phyloP scores from a whole-genome alignment of 495 filamentous ascomycete species.

The Penicillium parvum region DNA sequence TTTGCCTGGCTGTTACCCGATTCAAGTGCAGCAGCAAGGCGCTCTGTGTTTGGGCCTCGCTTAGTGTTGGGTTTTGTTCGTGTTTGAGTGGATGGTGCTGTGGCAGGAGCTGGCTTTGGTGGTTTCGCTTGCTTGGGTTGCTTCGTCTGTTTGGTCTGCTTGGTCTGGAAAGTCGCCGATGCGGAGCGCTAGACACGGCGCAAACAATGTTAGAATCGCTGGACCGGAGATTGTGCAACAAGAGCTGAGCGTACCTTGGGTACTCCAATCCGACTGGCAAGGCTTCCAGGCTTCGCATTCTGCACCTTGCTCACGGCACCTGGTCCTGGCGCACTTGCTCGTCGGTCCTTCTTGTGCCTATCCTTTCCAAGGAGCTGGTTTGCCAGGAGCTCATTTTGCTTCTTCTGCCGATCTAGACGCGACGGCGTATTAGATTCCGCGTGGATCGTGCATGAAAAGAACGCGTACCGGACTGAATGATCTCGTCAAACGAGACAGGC shows the following conservation, averaged over 20 bases:
- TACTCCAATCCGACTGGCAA: constrained; percentile 73
- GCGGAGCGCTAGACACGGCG: constrained; percentile 37
- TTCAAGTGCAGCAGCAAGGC: constrained; percentile 34
- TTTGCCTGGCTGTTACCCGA: constrained; percentile 25
- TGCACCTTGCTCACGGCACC: constrained; percentile 39
- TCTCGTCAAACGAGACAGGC: constrained; percentile 57
- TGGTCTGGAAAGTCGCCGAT: constrained; percentile 37
- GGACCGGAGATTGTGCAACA: too few species aligned
- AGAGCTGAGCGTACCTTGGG: constrained; percentile 60
- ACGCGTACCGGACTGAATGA: constrained; percentile 57
- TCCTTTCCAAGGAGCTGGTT: constrained; percentile 64
- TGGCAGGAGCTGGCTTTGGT: constrained; percentile 16
- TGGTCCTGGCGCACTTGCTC: constrained; percentile 52
- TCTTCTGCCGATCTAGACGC: constrained; percentile 58
- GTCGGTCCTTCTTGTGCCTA: constrained; percentile 32
- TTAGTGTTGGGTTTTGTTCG: constrained; percentile 26
- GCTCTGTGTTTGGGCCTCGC: constrained; percentile 36
- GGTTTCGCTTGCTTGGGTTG: too few species aligned
- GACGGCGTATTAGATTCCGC: constrained; percentile 5
- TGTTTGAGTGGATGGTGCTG: constrained; percentile 20
- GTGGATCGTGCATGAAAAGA: not conserved
- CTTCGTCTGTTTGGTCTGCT: constrained; percentile 15
- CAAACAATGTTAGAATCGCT: too few species aligned
- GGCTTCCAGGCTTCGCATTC: constrained; percentile 45
- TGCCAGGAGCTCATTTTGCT: constrained; percentile 67